Conservation (phyloP, 164 flowering plant species). For the Aristolochia californica region DNA sequence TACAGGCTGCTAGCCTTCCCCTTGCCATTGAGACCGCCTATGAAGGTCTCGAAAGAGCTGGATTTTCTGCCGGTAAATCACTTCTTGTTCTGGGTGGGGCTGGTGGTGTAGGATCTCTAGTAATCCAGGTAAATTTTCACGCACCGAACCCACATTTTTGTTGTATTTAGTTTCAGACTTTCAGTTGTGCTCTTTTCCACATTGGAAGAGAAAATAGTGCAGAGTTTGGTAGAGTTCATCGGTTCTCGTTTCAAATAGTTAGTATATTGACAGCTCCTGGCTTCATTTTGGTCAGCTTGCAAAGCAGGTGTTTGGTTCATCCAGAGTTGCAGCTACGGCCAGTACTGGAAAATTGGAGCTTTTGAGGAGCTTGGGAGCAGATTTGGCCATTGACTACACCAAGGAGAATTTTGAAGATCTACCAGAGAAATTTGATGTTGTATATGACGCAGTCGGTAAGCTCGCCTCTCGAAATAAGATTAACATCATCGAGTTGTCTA, state of each 20-base stretch:
- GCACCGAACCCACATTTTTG: neutral
- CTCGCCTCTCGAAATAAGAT: neutral
- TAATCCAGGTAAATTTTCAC: slow-evolving; percentile 64
- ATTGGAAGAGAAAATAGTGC: neutral
- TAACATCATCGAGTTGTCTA: neutral
- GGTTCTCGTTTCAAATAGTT: too few species aligned
- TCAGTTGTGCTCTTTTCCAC: too few species aligned
- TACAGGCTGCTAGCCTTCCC: slow-evolving; percentile 81
- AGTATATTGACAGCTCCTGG: too few species aligned
- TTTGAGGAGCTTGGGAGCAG: slow-evolving; percentile 78
- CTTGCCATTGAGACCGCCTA: slow-evolving; percentile 90
- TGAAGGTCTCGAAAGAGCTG: slow-evolving; percentile 82
- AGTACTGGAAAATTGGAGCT: slow-evolving; percentile 71
- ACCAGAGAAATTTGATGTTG: slow-evolving; percentile 75
- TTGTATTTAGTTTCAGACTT: neutral
- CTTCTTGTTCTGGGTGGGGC: slow-evolving; percentile 89
- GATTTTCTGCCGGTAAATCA: slow-evolving; percentile 80
- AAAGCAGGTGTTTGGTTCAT: slow-evolving; percentile 87
- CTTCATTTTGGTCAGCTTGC: slow-evolving; percentile 52
- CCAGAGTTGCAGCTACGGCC: slow-evolving; percentile 82
- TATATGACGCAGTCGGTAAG: slow-evolving; percentile 85
- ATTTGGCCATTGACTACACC: slow-evolving; percentile 85
- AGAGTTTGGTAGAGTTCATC: too few species aligned
- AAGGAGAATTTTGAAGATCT: slow-evolving; percentile 85
- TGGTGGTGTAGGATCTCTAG: slow-evolving; percentile 93